Evolutionary conservation across 192 early-diverging fungal genomes (phyloP).

Genomic region (Coemansia umbellata): DNA sequence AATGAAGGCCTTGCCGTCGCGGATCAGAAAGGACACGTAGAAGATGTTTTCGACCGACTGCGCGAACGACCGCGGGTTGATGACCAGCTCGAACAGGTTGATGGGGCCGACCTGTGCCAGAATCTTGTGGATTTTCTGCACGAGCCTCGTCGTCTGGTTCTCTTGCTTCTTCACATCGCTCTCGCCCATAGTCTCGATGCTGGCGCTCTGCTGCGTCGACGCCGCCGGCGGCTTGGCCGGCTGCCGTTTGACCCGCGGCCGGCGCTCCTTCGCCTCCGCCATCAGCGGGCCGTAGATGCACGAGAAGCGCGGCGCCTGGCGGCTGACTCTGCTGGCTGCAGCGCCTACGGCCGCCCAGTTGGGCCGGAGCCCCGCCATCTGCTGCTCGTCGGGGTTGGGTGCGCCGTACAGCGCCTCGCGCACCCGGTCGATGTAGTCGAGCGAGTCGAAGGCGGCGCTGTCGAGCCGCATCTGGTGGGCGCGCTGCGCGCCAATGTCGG

Average conservation of each 20-base stretch:
- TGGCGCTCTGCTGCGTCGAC: neutral
- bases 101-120: constrained; percentile 56
- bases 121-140: constrained; percentile 62
- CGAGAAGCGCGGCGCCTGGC: constrained; percentile 62
- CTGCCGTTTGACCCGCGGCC: constrained; percentile 1
- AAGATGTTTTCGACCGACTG: constrained; percentile 98
- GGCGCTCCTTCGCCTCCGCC: constrained; percentile 22
- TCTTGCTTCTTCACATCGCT: constrained; percentile 72
- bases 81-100: constrained; percentile 81
- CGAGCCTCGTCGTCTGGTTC: constrained; percentile 84
- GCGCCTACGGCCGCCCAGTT: constrained; percentile 64
- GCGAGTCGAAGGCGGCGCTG: constrained; percentile 68
- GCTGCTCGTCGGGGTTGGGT: constrained; percentile 40
- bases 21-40: constrained; percentile 92
- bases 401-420: constrained; percentile 51
- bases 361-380: constrained; percentile 24
- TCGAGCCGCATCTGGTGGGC: constrained; percentile 74
- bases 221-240: neutral
- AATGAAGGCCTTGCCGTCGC: constrained; percentile 76
- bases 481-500: constrained; percentile 72
- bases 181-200: constrained; percentile 57
- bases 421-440: constrained; percentile 70
- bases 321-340: constrained; percentile 52
- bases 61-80: constrained; percentile 85
- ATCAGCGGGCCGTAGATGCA: constrained; percentile 66